These are phyloP conservation scores for Plenodomus tracheiphilus DNA, from an alignment of 2,329 filamentous ascomycete genomes.

Conservation along the genomic window DNA sequence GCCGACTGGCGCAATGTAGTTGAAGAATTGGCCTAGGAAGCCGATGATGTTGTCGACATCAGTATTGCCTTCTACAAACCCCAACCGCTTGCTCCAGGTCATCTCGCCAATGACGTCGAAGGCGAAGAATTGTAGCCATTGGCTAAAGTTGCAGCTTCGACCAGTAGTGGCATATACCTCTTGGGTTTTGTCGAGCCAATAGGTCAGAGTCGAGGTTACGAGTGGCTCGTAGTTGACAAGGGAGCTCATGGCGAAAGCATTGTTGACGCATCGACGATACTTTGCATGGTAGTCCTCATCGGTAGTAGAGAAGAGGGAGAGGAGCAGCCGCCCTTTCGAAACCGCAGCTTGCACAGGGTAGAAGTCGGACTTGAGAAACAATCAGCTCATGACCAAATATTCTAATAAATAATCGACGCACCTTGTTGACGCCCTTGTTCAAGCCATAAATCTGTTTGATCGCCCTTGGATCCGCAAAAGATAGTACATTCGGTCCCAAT, in stretches of 20 bases:
- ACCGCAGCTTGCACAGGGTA: conserved; percentile 78
- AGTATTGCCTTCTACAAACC: conserved; percentile 73
- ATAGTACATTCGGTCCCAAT: conserved; percentile 72
- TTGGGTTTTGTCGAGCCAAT: conserved; percentile 64
- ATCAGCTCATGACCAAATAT: conserved; percentile 4
- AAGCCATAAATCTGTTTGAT: conserved; percentile 78
- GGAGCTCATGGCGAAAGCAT: conserved; percentile 75
- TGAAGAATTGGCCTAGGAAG: conserved; percentile 66
- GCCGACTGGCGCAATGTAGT: conserved; percentile 74
- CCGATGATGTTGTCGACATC: conserved; percentile 75
- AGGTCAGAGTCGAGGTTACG: conserved; percentile 72
- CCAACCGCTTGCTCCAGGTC: conserved; percentile 74
- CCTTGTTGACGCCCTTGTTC: conserved; percentile 81
- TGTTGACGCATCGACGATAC: conserved; percentile 74
- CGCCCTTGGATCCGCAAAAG: conserved; percentile 73
- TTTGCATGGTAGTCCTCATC: conserved; percentile 76
- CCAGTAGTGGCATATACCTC: conserved; percentile 48
- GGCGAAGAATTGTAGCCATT: conserved; percentile 79
- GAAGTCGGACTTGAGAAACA: conserved; percentile 67
- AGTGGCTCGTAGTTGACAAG: conserved; percentile 79
- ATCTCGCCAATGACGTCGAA: conserved; percentile 82
- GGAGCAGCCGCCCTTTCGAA: conserved; percentile 67
- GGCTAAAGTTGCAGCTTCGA: conserved; percentile 64
- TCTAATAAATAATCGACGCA: conserved; percentile 39
- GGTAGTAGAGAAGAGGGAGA: conserved; percentile 75